Percentiles rank a stretch among this genome's conserved stretches.
Evolutionary conservation across 2,329 filamentous ascomycete species (phyloP).

Genomic region (Rachicladosporium sp.): DNA sequence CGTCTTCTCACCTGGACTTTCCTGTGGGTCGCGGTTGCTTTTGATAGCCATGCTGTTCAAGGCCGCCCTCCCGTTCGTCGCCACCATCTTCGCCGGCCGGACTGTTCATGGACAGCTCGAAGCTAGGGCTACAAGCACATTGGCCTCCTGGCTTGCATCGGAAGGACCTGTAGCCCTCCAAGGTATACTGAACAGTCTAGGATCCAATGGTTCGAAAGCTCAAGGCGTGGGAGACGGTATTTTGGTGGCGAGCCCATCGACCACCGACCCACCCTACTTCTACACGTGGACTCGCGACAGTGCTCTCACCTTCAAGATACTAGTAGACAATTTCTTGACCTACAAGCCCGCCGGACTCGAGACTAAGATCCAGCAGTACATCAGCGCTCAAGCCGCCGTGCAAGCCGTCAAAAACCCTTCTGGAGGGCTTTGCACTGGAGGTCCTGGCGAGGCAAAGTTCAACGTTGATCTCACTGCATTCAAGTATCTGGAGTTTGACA

Average conservation of each 20-base stretch:
- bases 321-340: slow-evolving; percentile 57
- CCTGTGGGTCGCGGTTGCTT: no score
- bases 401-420: slow-evolving; percentile 60
- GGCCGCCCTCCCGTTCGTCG: slow-evolving; percentile 2
- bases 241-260: slow-evolving; percentile 45
- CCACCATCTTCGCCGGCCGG: slow-evolving; percentile 5
- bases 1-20: no score
- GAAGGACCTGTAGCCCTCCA: slow-evolving; percentile 39
- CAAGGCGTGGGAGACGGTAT: slow-evolving; percentile 38
- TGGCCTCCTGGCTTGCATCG: slow-evolving; percentile 26
- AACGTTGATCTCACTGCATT: slow-evolving; percentile 46
- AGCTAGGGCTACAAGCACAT: slow-evolving; percentile 9
- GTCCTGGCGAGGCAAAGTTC: slow-evolving; percentile 64
- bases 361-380: slow-evolving; percentile 53
- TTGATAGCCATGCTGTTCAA: slow-evolving; percentile 2
- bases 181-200: slow-evolving; percentile 44
- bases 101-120: slow-evolving; percentile 7
- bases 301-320: slow-evolving; percentile 54
- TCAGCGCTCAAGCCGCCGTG: slow-evolving; percentile 52
- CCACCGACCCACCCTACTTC: slow-evolving; percentile 48
- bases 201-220: slow-evolving; percentile 37
- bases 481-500: background rate
- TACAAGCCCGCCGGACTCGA: slow-evolving; percentile 36
- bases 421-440: slow-evolving; percentile 39
- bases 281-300: slow-evolving; percentile 71